Conservation (phyloP, 2,329 filamentous ascomycete genomes). For the Neurospora crassa region DNA sequence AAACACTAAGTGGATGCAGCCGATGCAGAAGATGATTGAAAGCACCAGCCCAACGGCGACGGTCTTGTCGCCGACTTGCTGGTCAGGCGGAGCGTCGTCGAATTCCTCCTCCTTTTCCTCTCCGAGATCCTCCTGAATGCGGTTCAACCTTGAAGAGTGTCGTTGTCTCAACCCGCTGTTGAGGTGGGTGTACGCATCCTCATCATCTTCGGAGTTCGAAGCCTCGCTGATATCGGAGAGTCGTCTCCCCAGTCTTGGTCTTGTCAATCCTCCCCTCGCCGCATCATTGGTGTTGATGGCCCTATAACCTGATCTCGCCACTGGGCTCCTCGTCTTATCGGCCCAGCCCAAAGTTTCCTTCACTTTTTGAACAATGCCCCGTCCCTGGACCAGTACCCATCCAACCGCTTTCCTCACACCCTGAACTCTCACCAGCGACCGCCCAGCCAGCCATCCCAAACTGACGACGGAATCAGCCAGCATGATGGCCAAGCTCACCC, state of each 20-base stretch:
- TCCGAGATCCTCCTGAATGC: slow-evolving; percentile 47
- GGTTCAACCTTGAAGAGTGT: background rate
- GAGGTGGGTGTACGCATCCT: slow-evolving; percentile 2
- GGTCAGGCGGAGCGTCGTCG: slow-evolving; percentile 73
- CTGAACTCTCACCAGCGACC: slow-evolving; percentile 19
- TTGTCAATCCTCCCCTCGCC: background rate
- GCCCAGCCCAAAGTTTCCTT: background rate
- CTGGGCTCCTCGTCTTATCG: background rate
- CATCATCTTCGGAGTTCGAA: slow-evolving; percentile 9
- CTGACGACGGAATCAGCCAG: slow-evolving; percentile 85
- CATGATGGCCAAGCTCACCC: slow-evolving; percentile 95
- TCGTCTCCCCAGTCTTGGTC: background rate
- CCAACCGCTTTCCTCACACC: background rate
- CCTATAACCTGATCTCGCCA: background rate
- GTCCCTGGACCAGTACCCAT: background rate
- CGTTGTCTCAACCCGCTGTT: slow-evolving; percentile 23
- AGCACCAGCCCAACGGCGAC: slow-evolving; percentile 67
- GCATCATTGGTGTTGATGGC: background rate
- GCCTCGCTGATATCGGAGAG: slow-evolving; percentile 8
- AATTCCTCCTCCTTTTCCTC: slow-evolving; percentile 56
- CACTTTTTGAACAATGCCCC: background rate
- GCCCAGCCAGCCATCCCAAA: slow-evolving; percentile 65
- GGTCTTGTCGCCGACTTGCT: slow-evolving; percentile 64
- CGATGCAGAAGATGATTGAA: slow-evolving; percentile 71
- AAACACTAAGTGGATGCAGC: slow-evolving; percentile 76